Percentiles rank a stretch among this genome's conserved stretches.
Evolutionary conservation across 129 eudicot genomes (phyloP).

Genomic region (Chrysanthemum makinoi): DNA sequence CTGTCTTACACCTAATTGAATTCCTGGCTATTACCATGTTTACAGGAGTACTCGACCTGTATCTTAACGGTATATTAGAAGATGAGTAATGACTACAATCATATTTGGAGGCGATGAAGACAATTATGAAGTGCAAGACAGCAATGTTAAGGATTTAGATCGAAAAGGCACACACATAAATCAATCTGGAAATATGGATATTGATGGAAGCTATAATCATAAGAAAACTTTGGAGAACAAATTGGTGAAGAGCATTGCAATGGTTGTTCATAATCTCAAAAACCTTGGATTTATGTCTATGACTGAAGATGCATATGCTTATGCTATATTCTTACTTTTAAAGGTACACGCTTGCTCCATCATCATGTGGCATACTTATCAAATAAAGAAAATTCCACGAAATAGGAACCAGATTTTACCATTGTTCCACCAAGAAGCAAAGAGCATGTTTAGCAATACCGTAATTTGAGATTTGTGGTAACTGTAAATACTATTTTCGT

Average conservation of each 20-base stretch:
- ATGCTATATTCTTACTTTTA: slow-evolving; percentile 81
- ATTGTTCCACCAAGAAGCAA: no score
- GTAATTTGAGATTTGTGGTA: no score
- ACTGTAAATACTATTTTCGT: no score
- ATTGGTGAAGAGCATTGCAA: slow-evolving; percentile 77
- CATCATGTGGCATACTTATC: background rate
- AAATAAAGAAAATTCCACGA: background rate
- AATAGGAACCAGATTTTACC: no score
- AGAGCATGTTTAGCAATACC: no score
- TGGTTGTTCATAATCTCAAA: slow-evolving; percentile 85
- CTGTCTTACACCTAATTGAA: slow-evolving; percentile 1
- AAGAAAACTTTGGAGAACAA: slow-evolving; percentile 57
- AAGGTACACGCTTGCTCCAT: slow-evolving; percentile 41
- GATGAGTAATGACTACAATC: slow-evolving; percentile 70
- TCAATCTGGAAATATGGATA: slow-evolving; percentile 53
- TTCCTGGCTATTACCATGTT: slow-evolving; percentile 20
- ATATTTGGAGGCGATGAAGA: slow-evolving; percentile 56
- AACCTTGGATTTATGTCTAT: slow-evolving; percentile 88
- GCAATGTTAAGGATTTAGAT: slow-evolving; percentile 56
- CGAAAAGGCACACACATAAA: background rate
- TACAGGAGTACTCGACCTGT: slow-evolving; percentile 78
- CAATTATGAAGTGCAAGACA: slow-evolving; percentile 40
- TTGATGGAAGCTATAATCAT: slow-evolving; percentile 41
- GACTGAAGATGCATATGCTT: slow-evolving; percentile 99
- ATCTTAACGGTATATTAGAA: slow-evolving; percentile 75